Evolutionary conservation across 148 eudicot species (phyloP).

Genomic region (Oxyria digyna): DNA sequence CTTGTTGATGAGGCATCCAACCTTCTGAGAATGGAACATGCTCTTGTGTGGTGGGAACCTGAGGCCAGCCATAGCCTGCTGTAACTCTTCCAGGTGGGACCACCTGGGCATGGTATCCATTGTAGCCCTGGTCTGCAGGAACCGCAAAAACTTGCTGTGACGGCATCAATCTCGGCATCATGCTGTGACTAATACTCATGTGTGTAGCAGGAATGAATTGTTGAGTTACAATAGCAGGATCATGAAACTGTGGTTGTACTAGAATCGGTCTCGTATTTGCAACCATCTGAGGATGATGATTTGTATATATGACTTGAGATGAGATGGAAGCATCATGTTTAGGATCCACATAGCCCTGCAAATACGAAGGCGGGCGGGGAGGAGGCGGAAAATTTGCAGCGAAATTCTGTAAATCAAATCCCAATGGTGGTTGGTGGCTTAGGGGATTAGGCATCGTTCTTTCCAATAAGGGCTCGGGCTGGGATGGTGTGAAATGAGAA

Average conservation of each 20-base stretch:
- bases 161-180: slow-evolving; percentile 23
- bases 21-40: slow-evolving; percentile 44
- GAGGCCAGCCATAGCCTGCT: slow-evolving; percentile 66
- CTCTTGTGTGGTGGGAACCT: slow-evolving; percentile 33
- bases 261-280: slow-evolving; percentile 45
- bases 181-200: slow-evolving; percentile 41
- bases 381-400: slow-evolving; percentile 34
- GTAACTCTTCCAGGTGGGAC: slow-evolving; percentile 19
- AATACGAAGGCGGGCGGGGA: slow-evolving; percentile 32
- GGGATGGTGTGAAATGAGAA: slow-evolving; percentile 9
- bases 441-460: slow-evolving; percentile 27
- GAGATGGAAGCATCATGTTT: slow-evolving; percentile 49
- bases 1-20: slow-evolving; percentile 42
- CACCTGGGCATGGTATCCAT: slow-evolving; percentile 38
- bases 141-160: slow-evolving; percentile 41
- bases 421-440: slow-evolving; percentile 28
- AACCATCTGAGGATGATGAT: slow-evolving; percentile 40
- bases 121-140: slow-evolving; percentile 49
- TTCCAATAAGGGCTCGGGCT: slow-evolving; percentile 40
- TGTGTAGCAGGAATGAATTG: slow-evolving; percentile 46
- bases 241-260: slow-evolving; percentile 39
- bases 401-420: slow-evolving; percentile 30
- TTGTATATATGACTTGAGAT: slow-evolving; percentile 53
- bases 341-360: slow-evolving; percentile 50
- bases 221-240: slow-evolving; percentile 30